Evolutionary conservation across 345 rosid species (phyloP).

Genomic region (Excoecaria agallocha): DNA sequence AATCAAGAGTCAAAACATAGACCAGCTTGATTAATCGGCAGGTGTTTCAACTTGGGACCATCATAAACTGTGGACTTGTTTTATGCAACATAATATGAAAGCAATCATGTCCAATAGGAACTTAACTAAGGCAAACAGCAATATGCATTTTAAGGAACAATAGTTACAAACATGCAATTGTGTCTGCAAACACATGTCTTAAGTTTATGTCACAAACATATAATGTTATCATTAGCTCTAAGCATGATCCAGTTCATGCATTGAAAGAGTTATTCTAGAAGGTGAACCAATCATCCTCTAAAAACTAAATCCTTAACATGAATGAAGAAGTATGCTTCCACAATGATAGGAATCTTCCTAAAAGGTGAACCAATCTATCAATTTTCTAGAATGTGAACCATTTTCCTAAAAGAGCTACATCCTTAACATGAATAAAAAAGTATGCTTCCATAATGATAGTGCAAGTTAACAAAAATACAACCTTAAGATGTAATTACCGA

Average conservation of each 20-base stretch:
- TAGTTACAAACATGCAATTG: not conserved
- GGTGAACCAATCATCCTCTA: not conserved
- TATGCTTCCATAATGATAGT: not conserved
- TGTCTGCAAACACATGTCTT: not conserved
- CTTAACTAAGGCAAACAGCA: not conserved
- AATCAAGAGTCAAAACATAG: not conserved
- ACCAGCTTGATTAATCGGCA: not conserved
- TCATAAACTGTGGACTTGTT: not conserved
- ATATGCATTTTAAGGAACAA: not conserved
- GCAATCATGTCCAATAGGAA: not conserved
- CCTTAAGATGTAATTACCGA: constrained; percentile 93
- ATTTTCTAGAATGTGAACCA: not conserved
- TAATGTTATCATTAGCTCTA: not conserved
- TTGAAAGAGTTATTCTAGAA: not conserved
- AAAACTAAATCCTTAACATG: not conserved
- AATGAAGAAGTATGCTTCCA: not conserved
- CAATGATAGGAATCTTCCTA: not conserved
- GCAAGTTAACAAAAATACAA: constrained; percentile 22
- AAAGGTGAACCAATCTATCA: not conserved
- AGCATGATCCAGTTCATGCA: not conserved
- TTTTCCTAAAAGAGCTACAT: not conserved
- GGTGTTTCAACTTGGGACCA: too few species aligned
- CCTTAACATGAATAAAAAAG: not conserved
- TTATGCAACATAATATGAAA: not conserved
- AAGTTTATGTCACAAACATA: not conserved